Evolutionary conservation across 2,329 filamentous ascomycete genomes (phyloP), one percentile per base, ranked within the genome.

Genomic region (Tolypocladium cylindrosporum): DNA sequence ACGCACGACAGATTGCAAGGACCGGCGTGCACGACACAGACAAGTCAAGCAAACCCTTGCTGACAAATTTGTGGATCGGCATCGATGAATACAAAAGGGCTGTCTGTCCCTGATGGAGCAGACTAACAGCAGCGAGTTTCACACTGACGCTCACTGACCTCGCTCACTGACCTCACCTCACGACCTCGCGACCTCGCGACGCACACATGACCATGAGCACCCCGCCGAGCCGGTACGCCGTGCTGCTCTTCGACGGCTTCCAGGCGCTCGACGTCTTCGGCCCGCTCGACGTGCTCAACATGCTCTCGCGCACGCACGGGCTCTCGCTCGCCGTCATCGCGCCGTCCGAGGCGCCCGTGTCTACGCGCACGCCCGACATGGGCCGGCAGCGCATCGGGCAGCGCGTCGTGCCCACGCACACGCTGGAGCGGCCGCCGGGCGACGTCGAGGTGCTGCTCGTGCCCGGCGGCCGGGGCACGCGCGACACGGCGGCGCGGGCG

Each of bases 181-280:
- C 24, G 24, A 24, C 24, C 24, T 43, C 40, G n/a, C n/a, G n/a
- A n/a, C 34, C n/a, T 36, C 42, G 37, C 24, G 11, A 4, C 21
- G 7, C 43, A 10, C 57, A 11, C 36, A 37, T 13, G 37, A 6
- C 24, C 31, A 53, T n/a, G 24, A 16, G n/a, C 36, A 50, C 31
- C 43, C 27, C 27, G 27, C 27, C 64, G 0, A 61, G 58, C 16
- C 65, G 64, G 27, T 69, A 64, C 52, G 72, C 68, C 36, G 63
- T 75, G 27, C 65, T 72, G 24, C 60, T 75, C 1, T 75, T 71
- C 60, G 62, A 63, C 1, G 71, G 67, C 34, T 75, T 73, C 61
- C 68, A 74, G 55, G 66, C 69, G 1, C 67, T 75, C 39, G 73
- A 75, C 54, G 69, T 71, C 34, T 73, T 82, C 55, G 75, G 75